A percentile compares a stretch with the other conserved stretches of the same genome.
Conservation (phyloP, 148 eudicot genomes). For the Persicaria maculosa region DNA sequence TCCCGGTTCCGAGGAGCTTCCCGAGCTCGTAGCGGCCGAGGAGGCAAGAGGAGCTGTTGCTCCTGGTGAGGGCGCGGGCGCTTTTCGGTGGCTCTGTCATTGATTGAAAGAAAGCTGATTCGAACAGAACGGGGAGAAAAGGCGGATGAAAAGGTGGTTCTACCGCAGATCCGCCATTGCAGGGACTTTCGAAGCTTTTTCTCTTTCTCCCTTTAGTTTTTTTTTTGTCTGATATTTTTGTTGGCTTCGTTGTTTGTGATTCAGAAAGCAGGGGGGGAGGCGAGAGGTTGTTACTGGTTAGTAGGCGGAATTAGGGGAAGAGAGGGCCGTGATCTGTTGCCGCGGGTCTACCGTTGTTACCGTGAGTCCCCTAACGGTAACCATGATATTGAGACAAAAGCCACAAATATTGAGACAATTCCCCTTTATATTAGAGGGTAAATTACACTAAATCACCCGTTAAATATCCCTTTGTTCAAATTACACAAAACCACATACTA, state of each 20-base stretch:
- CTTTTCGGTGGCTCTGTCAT: conserved; percentile 1
- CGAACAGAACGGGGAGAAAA: background rate
- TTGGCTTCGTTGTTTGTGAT: background rate
- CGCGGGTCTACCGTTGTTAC: background rate
- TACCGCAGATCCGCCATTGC: conserved; percentile 13
- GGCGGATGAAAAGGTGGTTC: background rate
- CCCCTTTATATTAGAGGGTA: too few relatives aligned
- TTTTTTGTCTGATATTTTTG: background rate
- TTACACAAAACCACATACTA: too few relatives aligned
- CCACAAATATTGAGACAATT: too few relatives aligned
- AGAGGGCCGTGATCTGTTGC: background rate
- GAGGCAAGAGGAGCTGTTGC: conserved; percentile 13
- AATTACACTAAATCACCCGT: too few relatives aligned
- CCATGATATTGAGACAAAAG: too few relatives aligned
- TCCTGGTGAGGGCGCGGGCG: background rate
- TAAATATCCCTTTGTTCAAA: too few relatives aligned
- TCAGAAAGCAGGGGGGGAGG: background rate
- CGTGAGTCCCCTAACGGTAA: background rate
- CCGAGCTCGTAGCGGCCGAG: conserved; percentile 30
- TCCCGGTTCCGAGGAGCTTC: conserved; percentile 27
- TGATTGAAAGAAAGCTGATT: background rate
- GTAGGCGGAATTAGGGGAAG: conserved; percentile 3
- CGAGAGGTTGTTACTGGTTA: conserved; percentile 7
- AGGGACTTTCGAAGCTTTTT: background rate
- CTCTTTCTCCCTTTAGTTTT: background rate